phyloP scores from a whole-genome alignment of 257 asterid genomes.

The Fraxinus anomala region DNA sequence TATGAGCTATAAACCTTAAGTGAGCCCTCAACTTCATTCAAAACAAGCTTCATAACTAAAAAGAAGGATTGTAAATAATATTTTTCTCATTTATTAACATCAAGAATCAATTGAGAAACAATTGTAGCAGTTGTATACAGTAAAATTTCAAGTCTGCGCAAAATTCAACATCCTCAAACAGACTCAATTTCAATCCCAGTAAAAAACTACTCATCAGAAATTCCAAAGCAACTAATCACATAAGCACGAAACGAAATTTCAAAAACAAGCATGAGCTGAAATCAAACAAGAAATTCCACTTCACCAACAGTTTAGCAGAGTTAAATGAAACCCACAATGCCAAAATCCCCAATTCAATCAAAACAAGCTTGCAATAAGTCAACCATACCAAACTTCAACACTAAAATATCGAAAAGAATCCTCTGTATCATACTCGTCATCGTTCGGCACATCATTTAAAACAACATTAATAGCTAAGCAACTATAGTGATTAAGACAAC shows the following conservation, averaged over 20 bases:
- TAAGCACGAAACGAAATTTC: not conserved
- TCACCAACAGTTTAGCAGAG: slow-evolving; percentile 12
- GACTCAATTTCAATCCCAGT: no score
- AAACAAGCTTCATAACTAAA: not conserved
- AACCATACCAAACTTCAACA: slow-evolving; percentile 18
- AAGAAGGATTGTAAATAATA: not conserved
- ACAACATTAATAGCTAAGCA: no score
- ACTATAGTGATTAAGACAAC: no score
- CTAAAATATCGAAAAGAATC: not conserved
- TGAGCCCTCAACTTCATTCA: not conserved
- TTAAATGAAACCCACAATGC: slow-evolving; percentile 25
- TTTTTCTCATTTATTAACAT: not conserved
- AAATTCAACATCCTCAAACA: slow-evolving; percentile 7
- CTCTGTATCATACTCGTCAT: no score
- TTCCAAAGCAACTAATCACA: not conserved
- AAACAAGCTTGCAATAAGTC: slow-evolving; percentile 9
- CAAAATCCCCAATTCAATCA: slow-evolving; percentile 25
- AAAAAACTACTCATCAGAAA: no score
- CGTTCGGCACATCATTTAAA: no score
- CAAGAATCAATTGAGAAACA: not conserved
- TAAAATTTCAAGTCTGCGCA: not conserved
- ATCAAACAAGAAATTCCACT: slow-evolving; percentile 16
- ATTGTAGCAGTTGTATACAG: not conserved
- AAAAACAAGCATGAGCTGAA: slow-evolving; percentile 3
- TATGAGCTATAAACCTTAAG: not conserved